Evolutionary conservation across 1,139 yeast genomes (phyloP).

Genomic region (Hyphopichia pseudoburtonii): DNA sequence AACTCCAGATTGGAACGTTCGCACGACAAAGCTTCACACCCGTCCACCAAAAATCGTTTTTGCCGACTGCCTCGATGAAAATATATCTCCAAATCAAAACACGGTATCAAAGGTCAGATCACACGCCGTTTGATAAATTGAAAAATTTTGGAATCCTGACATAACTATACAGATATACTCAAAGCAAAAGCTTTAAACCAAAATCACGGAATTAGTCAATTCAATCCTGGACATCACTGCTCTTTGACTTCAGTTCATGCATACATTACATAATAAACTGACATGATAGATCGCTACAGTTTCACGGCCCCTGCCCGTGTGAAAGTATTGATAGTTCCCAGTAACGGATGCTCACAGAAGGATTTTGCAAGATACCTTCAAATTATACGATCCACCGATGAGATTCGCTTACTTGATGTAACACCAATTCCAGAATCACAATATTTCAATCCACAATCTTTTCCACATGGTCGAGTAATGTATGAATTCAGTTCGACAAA

Average conservation of each 20-base stretch:
- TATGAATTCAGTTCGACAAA: conserved; percentile 53
- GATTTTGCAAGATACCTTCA: conserved; percentile 50
- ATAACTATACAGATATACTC: too few relatives aligned
- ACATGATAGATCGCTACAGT: conserved; percentile 21
- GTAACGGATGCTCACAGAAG: conserved; percentile 50
- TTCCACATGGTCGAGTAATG: conserved; percentile 71
- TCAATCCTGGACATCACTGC: too few relatives aligned
- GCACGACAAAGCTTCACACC: not conserved
- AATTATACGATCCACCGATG: conserved; percentile 50
- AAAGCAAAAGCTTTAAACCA: too few relatives aligned
- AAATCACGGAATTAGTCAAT: too few relatives aligned
- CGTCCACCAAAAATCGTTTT: not conserved
- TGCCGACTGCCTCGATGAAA: too few relatives aligned
- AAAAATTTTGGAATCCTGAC: too few relatives aligned
- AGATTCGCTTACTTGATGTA: conserved; percentile 73
- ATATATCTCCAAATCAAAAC: too few relatives aligned
- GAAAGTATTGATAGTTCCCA: conserved; percentile 69
- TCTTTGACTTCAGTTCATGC: not conserved
- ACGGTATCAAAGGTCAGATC: too few relatives aligned
- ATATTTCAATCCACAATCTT: conserved; percentile 79
- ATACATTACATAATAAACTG: not conserved
- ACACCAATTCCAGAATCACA: conserved; percentile 58
- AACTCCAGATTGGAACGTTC: not conserved
- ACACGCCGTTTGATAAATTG: too few relatives aligned
- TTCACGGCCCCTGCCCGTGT: conserved; percentile 61